These are phyloP conservation scores for Cerrena zonata DNA, from an alignment of 1,284 basidiomycete genomes.

Conservation along the genomic window DNA sequence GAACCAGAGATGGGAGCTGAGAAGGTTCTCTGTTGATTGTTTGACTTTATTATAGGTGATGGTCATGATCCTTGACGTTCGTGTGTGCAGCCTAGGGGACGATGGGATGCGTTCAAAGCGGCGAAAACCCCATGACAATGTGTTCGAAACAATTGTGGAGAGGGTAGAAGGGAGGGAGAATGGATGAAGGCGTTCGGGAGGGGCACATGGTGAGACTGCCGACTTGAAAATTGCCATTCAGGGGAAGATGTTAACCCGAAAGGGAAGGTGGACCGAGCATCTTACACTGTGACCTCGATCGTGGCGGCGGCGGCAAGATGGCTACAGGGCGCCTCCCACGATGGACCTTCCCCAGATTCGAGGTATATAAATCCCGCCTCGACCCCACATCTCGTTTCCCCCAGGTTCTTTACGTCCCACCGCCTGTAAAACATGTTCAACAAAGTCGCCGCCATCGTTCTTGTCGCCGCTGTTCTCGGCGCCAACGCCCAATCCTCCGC, in stretches of 20 bases:
- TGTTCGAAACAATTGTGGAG: too few species aligned
- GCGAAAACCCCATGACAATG: too few species aligned
- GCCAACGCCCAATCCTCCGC: constrained; percentile 17
- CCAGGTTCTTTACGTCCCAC: background rate
- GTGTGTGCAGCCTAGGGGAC: too few species aligned
- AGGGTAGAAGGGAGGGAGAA: too few species aligned
- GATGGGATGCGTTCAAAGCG: too few species aligned
- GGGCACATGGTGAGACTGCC: too few species aligned
- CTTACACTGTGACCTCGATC: background rate
- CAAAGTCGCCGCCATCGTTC: constrained; percentile 15
- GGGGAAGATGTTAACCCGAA: background rate
- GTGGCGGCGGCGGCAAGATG: background rate
- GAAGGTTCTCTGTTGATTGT: too few species aligned
- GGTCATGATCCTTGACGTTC: too few species aligned
- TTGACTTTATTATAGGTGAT: too few species aligned
- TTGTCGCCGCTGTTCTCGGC: constrained; percentile 12
- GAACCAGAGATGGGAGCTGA: too few species aligned
- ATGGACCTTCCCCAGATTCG: background rate
- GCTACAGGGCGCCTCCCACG: background rate
- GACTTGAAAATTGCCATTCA: too few species aligned
- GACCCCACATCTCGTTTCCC: background rate
- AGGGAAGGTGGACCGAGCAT: background rate
- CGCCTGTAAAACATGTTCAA: constrained; percentile 12
- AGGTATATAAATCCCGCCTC: background rate
- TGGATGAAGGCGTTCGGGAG: too few species aligned